phyloP scores from a whole-genome alignment of 805 yeast genomes.

The Naumovozyma dairenensis region DNA sequence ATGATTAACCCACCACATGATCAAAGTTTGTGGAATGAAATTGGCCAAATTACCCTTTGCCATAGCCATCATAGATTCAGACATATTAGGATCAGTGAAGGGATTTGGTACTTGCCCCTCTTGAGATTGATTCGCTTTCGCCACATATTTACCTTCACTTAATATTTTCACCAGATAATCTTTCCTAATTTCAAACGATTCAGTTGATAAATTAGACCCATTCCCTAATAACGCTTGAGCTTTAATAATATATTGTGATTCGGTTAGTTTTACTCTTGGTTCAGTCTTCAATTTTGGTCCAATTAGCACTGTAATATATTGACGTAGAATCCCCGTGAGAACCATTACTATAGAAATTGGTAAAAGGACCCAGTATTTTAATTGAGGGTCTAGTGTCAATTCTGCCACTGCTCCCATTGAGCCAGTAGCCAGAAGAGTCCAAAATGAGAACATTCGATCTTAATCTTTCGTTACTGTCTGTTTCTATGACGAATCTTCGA shows the following conservation, averaged over 20 bases:
- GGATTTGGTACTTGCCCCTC: conserved; percentile 43
- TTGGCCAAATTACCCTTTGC: conserved; percentile 74
- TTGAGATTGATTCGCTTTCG: conserved; percentile 32
- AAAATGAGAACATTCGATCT: conserved; percentile 1
- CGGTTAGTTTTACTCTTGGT: conserved; percentile 42
- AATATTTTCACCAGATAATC: conserved; percentile 39
- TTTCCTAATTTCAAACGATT: conserved; percentile 47
- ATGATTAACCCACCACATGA: conserved; percentile 93
- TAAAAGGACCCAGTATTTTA: conserved; percentile 80
- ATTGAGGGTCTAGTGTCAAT: conserved; percentile 63
- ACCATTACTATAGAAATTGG: conserved; percentile 91
- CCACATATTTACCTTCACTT: conserved; percentile 45
- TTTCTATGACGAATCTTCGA: too few species aligned
- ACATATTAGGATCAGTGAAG: conserved; percentile 56
- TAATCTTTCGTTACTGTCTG: too few species aligned
- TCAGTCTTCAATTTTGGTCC: conserved; percentile 48
- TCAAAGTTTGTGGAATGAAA: conserved; percentile 82
- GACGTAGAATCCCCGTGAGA: conserved; percentile 69
- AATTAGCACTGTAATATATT: conserved; percentile 53
- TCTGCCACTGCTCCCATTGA: conserved; percentile 35
- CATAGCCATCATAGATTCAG: conserved; percentile 67
- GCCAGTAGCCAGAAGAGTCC: conserved; percentile 11
- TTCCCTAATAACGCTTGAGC: conserved; percentile 50
- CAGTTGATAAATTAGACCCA: conserved; percentile 39
- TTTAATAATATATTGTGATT: conserved; percentile 53